Conservation (phyloP, 169 alveolate species). For the Plasmodium knowlesi region DNA sequence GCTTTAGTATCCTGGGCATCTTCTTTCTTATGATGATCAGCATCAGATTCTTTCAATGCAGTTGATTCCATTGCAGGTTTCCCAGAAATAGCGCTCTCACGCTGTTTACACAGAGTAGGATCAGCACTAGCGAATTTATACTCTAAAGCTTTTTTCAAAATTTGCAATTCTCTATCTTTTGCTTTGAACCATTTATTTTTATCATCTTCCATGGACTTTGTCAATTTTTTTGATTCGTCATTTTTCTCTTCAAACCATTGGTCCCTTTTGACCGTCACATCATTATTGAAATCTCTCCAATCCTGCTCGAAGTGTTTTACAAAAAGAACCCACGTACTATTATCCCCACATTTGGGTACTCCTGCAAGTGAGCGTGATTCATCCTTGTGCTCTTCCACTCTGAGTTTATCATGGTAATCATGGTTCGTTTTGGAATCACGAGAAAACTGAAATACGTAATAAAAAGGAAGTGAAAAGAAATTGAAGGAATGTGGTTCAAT, state of each 20-base stretch:
- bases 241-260: neutral
- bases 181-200: conserved; percentile 12
- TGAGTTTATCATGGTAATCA: neutral
- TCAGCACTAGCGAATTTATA: neutral
- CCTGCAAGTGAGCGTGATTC: neutral
- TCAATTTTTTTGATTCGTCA: neutral
- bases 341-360: neutral
- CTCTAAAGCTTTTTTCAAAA: neutral
- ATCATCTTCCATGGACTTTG: neutral
- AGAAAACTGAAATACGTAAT: neutral
- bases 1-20: neutral
- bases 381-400: neutral
- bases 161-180: conserved; percentile 6
- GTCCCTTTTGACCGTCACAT: neutral
- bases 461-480: neutral
- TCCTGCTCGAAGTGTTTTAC: neutral
- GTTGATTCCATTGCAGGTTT: neutral
- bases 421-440: neutral
- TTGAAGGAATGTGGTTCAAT: neutral
- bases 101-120: neutral
- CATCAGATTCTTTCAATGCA: neutral
- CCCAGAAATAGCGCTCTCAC: neutral
- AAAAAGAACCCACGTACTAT: neutral
- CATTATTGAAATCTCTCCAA: neutral
- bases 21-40: neutral